Percentiles rank a stretch among this genome's conserved stretches.
These are phyloP conservation scores for Arthrobotrys entomopaga DNA, from an alignment of 2,329 filamentous ascomycete species.

Conservation along the genomic window DNA sequence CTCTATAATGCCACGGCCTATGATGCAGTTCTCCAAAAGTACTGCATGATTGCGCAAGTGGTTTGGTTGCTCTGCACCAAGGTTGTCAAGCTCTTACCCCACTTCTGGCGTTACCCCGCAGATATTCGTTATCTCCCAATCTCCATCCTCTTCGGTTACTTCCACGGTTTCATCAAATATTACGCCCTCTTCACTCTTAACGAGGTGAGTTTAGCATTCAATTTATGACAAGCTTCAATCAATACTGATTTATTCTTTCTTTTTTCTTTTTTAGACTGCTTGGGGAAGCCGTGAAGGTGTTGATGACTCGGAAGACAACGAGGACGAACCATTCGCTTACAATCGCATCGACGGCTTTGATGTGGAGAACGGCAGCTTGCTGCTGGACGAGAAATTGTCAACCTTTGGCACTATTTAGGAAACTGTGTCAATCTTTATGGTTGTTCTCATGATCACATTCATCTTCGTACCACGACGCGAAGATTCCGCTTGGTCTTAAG, in stretches of 20 bases:
- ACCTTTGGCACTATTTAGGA: slow-evolving; percentile 30
- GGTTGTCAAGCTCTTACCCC: slow-evolving; percentile 86
- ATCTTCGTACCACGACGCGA: neutral
- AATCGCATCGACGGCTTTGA: slow-evolving; percentile 48
- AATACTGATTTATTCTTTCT: too few species aligned
- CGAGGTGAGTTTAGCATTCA: slow-evolving; percentile 72
- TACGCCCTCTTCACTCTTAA: slow-evolving; percentile 84
- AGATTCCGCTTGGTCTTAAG: slow-evolving; percentile 14
- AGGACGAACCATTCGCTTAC: slow-evolving; percentile 51
- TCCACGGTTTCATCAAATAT: slow-evolving; percentile 91
- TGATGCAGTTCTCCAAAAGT: slow-evolving; percentile 67
- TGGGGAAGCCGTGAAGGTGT: slow-evolving; percentile 95
- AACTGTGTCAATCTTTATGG: slow-evolving; percentile 3
- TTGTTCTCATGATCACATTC: slow-evolving; percentile 2
- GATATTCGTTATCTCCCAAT: slow-evolving; percentile 83
- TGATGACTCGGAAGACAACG: slow-evolving; percentile 78
- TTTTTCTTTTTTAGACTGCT: slow-evolving; percentile 73
- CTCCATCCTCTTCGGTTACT: slow-evolving; percentile 91
- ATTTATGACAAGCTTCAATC: slow-evolving; percentile 12
- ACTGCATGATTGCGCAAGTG: slow-evolving; percentile 71
- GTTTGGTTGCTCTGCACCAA: slow-evolving; percentile 88
- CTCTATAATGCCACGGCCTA: slow-evolving; percentile 76
- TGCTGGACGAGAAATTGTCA: slow-evolving; percentile 33
- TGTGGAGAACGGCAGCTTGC: slow-evolving; percentile 39
- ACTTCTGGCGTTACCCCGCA: slow-evolving; percentile 83